Base-by-base conservation (phyloP, 108 stramenopile species). In the Nannochloropsis gaditana region DNA sequence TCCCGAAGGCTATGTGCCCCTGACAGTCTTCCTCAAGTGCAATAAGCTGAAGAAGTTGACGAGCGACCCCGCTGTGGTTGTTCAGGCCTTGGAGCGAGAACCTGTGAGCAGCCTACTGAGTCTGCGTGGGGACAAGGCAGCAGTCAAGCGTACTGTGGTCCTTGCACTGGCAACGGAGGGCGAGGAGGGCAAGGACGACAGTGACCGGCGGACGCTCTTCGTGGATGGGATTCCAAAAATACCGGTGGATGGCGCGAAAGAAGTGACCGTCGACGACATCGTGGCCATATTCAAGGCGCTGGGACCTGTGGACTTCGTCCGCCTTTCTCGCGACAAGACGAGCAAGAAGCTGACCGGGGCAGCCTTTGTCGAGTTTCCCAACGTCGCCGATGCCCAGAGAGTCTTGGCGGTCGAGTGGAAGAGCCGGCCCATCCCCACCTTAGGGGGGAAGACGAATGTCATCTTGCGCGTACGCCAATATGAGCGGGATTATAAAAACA, bases 1-100 rank as follows among this genome's bases (percentile, higher is more conserved):
- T 43, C 43, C 86, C 21, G 86, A 86, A n/a, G 86, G 86, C 83
- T 86, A 82, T 6, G 86, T 86, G 19, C 59, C 59, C n/a, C n/a
- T 73, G n/a, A 73, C 59, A 15, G 59, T 73, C 15, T n/a, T 73
- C 3, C 8, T 73, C 19, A 73, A 15, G 8, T 73, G 15, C 3
- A 73, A 73, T 73, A 73, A 73, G 59, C 59, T 73, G 19, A 73
- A 73, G 59, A 73, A 73, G n/a, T n/a, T 73, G 3, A 73, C 59
- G 19, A 73, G 19, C 59, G 59, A 73, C 59, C n/a, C 59, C 59
- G 59, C 59, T n/a, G 8, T 73, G 19, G 59, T 73, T 5, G 86
- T 9, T 17, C 41, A 86, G 17, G 82, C 86, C 4, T 41, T 86
- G 21, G 83, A 42, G 19, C 6, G 41, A 42, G 81, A 82, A 11